Percentiles rank a stretch among this genome's conserved stretches.
Evolutionary conservation across 169 alveolate genomes (phyloP).

Genomic region (Plasmodium adleri): DNA sequence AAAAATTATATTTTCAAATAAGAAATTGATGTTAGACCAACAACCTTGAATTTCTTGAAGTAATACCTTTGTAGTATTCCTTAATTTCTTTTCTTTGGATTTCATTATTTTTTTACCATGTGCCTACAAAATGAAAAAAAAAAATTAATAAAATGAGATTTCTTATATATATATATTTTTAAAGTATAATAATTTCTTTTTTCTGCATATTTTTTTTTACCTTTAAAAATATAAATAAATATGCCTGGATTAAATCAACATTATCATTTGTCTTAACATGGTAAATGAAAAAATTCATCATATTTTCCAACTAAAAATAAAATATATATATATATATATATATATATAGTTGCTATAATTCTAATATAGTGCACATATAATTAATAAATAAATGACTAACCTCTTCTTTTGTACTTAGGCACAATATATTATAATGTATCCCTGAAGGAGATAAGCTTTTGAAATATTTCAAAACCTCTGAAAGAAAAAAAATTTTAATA

Average conservation of each 20-base stretch:
- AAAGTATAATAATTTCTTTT: background rate
- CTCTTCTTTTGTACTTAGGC: slow-evolving; percentile 54
- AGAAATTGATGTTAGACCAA: slow-evolving; percentile 64
- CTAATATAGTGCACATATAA: too few relatives aligned
- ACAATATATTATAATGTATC: slow-evolving; percentile 60
- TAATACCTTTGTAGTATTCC: slow-evolving; percentile 32
- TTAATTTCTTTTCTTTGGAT: slow-evolving; percentile 39
- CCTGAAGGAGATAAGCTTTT: slow-evolving; percentile 72
- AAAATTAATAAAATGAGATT: background rate
- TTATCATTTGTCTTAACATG: slow-evolving; percentile 75
- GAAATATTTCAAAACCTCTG: slow-evolving; percentile 53
- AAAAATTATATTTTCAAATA: slow-evolving; percentile 74
- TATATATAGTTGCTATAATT: background rate
- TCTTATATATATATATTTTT: background rate
- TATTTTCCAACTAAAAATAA: slow-evolving; percentile 45
- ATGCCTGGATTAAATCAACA: slow-evolving; percentile 68
- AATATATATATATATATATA: background rate
- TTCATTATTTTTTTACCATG: slow-evolving; percentile 64
- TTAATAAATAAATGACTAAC: slow-evolving; percentile 10
- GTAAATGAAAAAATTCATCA: slow-evolving; percentile 74
- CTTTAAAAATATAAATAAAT: slow-evolving; percentile 53
- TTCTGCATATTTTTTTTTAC: slow-evolving; percentile 10
- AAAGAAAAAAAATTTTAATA: background rate
- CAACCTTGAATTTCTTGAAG: slow-evolving; percentile 66
- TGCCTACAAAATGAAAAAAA: slow-evolving; percentile 5